phyloP scores from a whole-genome alignment of 768 basidiomycete genomes.

The Macrolepiota dolichaula region DNA sequence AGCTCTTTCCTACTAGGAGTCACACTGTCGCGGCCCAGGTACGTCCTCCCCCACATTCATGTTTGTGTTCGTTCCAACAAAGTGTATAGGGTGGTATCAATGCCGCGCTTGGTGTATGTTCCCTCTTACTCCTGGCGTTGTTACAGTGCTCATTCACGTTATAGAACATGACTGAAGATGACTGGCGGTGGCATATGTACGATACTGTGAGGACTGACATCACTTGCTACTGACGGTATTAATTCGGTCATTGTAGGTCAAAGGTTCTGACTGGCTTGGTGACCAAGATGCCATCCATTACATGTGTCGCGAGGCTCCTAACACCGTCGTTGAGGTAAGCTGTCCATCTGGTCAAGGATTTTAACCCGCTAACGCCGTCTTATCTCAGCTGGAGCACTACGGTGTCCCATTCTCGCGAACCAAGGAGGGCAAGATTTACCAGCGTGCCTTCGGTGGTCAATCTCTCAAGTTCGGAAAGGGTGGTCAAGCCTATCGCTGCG shows the following conservation, averaged over 20 bases:
- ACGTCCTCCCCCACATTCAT: slow-evolving; percentile 17
- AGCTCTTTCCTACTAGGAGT: slow-evolving; percentile 96
- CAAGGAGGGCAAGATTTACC: slow-evolving; percentile 98
- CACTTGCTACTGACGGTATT: slow-evolving; percentile 12
- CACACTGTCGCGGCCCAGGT: slow-evolving; percentile 99
- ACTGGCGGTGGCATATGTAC: slow-evolving; percentile 99
- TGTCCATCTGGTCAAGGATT: not conserved
- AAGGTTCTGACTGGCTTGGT: slow-evolving; percentile 99
- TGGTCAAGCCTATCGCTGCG: slow-evolving; percentile 98
- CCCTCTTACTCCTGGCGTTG: slow-evolving; percentile 2
- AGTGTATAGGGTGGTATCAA: slow-evolving; percentile 88
- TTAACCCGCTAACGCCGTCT: slow-evolving; percentile 3
- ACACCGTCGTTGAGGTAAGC: slow-evolving; percentile 85
- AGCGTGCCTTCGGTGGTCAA: slow-evolving; percentile 98
- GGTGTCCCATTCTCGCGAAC: slow-evolving; percentile 99
- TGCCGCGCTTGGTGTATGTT: slow-evolving; percentile 86
- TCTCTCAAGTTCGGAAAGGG: slow-evolving; percentile 97
- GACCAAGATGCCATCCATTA: slow-evolving; percentile 99
- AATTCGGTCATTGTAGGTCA: slow-evolving; percentile 58
- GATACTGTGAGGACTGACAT: slow-evolving; percentile 63
- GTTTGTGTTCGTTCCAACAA: slow-evolving; percentile 13
- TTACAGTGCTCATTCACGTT: slow-evolving; percentile 3
- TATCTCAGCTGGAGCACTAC: slow-evolving; percentile 87
- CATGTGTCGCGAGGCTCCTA: slow-evolving; percentile 97
- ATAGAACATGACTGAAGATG: slow-evolving; percentile 98